Evolutionary conservation across 805 yeast genomes (phyloP), one percentile per base, ranked within the genome.

Genomic region (Metschnikowia colocasiae): DNA sequence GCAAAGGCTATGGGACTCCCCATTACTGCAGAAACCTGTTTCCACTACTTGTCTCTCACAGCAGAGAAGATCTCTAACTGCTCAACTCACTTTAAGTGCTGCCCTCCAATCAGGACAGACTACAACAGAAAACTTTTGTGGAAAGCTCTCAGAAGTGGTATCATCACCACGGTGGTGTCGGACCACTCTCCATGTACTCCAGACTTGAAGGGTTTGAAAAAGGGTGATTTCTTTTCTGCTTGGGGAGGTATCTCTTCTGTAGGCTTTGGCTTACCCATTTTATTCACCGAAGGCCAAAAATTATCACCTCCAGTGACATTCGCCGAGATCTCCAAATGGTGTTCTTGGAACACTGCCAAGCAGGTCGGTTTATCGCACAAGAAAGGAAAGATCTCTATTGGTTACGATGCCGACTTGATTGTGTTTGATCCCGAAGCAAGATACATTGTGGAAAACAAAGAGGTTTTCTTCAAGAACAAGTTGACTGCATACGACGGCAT

Each of bases 181-280:
- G 98, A 91, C 64, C 98, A 91, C 67, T 87, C 96, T 3, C 98
- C 97, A 2, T 91, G 98, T 67, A 88, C 96, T 0, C 96, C 97
- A 0, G 88, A 88, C 50, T 73, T 91, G 59, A 91, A 91, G 65
- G 86, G 87, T 19, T 72, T 89, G 44, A 84, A 81, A 9, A 74
- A 80, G 50, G 97, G 97, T 34, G 96, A 91, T 62, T 91, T 91
- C 63, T 81, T 91, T 57, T 78, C 83, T 30, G 95, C 97, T 2
- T 91, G 98, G 98, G 98, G 97, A 30, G 98, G 98, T 8, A 89
- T 91, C 34, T 77, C 96, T 1, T 87, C 96, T 1, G 95, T 91
- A 27, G 98, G 98, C 0, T 79, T 92, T 34, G 97, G 97, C 0
- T 73, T 91, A 40, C 87, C 95, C 0, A 76, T 90, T 33, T 65